These are phyloP conservation scores for Malus hybrid DNA, from an alignment of 331 rosid genomes.

Conservation along the genomic window DNA sequence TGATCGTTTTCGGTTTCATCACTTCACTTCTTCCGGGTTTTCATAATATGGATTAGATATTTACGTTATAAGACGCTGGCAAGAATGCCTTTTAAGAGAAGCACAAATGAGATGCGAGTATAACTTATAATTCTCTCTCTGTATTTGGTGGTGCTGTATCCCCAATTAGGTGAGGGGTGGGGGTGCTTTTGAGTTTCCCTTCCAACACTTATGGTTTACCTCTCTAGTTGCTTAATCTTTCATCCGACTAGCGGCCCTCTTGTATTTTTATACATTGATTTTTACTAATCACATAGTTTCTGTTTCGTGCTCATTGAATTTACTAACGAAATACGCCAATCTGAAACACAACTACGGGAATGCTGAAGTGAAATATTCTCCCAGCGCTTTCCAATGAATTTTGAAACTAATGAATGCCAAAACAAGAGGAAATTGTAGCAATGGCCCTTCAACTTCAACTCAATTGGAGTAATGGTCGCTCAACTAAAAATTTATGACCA, in stretches of 20 bases:
- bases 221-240: background rate
- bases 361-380: background rate
- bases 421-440: no score
- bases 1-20: slow-evolving; percentile 94
- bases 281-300: background rate
- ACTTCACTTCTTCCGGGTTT: slow-evolving; percentile 93
- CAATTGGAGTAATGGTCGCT: no score
- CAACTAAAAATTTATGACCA: no score
- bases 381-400: background rate
- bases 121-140: no score
- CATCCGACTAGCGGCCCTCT: no score
- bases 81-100: no score
- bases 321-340: background rate
- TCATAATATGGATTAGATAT: slow-evolving; percentile 66
- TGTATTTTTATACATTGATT: background rate
- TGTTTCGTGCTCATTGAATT: background rate
- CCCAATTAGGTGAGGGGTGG: background rate
- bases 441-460: no score
- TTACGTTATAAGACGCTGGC: background rate
- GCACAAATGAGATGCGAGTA: no score
- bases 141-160: no score
- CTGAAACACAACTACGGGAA: background rate
- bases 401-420: background rate
- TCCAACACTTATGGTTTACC: background rate
- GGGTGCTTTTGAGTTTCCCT: background rate